These are phyloP conservation scores for Cutaneotrichosporon daszewskae DNA, from an alignment of 1,284 basidiomycete genomes.

Conservation along the genomic window DNA sequence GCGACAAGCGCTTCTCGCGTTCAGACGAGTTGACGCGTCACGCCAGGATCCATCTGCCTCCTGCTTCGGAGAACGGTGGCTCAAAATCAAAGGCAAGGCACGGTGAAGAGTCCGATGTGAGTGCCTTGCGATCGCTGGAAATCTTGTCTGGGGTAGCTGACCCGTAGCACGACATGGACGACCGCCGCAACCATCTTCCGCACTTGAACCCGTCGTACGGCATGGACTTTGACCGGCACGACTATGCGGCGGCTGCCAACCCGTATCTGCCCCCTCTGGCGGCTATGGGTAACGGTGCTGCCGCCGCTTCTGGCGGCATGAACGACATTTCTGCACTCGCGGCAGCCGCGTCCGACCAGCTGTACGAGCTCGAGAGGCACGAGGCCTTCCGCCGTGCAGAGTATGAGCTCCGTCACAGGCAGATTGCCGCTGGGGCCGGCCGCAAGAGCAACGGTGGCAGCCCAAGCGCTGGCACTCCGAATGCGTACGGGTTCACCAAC, in stretches of 20 bases:
- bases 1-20: slow-evolving; percentile 70
- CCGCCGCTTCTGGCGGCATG: slow-evolving; percentile 26
- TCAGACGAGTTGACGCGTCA: slow-evolving; percentile 51
- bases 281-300: slow-evolving; percentile 16
- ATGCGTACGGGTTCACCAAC: slow-evolving; percentile 34
- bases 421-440: slow-evolving; percentile 46
- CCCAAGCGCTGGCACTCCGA: slow-evolving; percentile 49
- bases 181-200: slow-evolving; percentile 30
- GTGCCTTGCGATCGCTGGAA: too few relatives aligned
- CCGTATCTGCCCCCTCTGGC: slow-evolving; percentile 28
- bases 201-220: slow-evolving; percentile 43
- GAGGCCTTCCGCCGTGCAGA: slow-evolving; percentile 77
- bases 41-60: slow-evolving; percentile 74
- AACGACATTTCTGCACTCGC: slow-evolving; percentile 61
- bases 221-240: slow-evolving; percentile 42
- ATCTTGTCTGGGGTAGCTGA: background rate
- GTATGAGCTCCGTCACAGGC: slow-evolving; percentile 67
- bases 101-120: slow-evolving; percentile 33
- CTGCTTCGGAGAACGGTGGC: slow-evolving; percentile 32
- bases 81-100: slow-evolving; percentile 29
- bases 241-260: slow-evolving; percentile 29
- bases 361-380: slow-evolving; percentile 75
- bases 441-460: slow-evolving; percentile 57
- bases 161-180: slow-evolving; percentile 31
- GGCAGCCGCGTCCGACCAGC: slow-evolving; percentile 74